Percentiles rank a stretch among this genome's conserved stretches.
These are phyloP conservation scores for Xylaria longipes DNA, from an alignment of 495 filamentous ascomycete genomes.

Conservation along the genomic window DNA sequence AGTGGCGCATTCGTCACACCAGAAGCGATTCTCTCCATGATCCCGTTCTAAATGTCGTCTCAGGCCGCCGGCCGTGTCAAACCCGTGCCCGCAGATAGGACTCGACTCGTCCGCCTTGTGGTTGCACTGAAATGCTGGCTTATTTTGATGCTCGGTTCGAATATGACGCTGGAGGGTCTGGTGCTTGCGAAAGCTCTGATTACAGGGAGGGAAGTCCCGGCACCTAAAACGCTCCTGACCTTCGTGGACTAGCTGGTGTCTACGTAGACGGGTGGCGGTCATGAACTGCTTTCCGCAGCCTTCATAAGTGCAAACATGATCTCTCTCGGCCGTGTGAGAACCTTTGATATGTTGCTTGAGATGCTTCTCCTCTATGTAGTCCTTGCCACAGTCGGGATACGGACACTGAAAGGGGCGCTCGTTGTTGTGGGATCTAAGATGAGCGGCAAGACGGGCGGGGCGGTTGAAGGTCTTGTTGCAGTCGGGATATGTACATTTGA, in stretches of 20 bases:
- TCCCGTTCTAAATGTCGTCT: slow-evolving; percentile 71
- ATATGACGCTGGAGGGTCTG: slow-evolving; percentile 86
- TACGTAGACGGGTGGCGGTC: slow-evolving; percentile 72
- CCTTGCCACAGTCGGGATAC: slow-evolving; percentile 73
- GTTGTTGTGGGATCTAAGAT: slow-evolving; percentile 79
- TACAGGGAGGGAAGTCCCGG: slow-evolving; percentile 74
- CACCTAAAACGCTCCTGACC: slow-evolving; percentile 74
- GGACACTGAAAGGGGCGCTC: slow-evolving; percentile 76
- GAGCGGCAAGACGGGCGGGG: slow-evolving; percentile 77
- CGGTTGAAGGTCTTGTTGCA: slow-evolving; percentile 89
- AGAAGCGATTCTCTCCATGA: slow-evolving; percentile 73
- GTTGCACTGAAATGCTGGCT: slow-evolving; percentile 71
- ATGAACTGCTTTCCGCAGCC: slow-evolving; percentile 83
- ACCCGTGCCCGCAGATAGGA: slow-evolving; percentile 68
- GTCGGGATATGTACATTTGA: slow-evolving; percentile 69
- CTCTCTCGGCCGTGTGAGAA: slow-evolving; percentile 73
- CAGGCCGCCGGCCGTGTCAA: slow-evolving; percentile 72
- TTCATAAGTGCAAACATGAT: slow-evolving; percentile 71
- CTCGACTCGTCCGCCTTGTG: slow-evolving; percentile 62
- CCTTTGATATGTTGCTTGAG: slow-evolving; percentile 82
- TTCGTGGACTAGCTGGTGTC: slow-evolving; percentile 72
- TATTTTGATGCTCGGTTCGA: slow-evolving; percentile 69
- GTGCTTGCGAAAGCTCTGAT: slow-evolving; percentile 84
- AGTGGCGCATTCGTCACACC: slow-evolving; percentile 69
- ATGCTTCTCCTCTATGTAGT: slow-evolving; percentile 81